Percentiles rank a stretch among this genome's conserved stretches.
These are phyloP conservation scores for Rhazya stricta DNA, from an alignment of 257 asterid species.

Conservation along the genomic window DNA sequence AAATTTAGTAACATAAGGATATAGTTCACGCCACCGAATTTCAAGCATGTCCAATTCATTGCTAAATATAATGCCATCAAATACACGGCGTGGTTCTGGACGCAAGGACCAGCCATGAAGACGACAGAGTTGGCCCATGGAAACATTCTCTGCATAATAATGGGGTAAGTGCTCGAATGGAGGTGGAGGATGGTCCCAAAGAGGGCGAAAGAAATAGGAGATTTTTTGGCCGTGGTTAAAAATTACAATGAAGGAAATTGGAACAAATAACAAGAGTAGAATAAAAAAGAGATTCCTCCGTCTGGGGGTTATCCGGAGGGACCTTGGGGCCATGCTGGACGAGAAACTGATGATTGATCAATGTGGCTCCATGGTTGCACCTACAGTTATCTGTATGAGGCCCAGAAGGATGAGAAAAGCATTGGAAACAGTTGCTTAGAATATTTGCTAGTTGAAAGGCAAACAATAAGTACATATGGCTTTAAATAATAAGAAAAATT, in stretches of 20 bases:
- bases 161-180: conserved; percentile 65
- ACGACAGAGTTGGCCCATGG: conserved; percentile 66
- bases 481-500: background rate
- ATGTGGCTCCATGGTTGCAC: conserved; percentile 26
- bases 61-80: conserved; percentile 79
- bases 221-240: conserved; percentile 44
- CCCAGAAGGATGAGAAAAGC: background rate
- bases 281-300: conserved; percentile 35
- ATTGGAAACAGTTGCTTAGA: background rate
- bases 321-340: conserved; percentile 52
- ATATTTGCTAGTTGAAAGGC: background rate
- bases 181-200: conserved; percentile 86
- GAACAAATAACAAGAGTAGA: conserved; percentile 40
- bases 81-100: conserved; percentile 71
- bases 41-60: conserved; percentile 86
- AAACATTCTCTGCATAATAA: conserved; percentile 83
- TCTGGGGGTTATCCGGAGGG: conserved; percentile 37
- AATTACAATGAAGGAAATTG: conserved; percentile 36
- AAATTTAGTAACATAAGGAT: conserved; percentile 62
- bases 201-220: conserved; percentile 84
- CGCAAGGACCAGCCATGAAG: conserved; percentile 86
- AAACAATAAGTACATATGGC: background rate
- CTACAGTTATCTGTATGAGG: conserved; percentile 34
- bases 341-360: conserved; percentile 22
- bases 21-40: conserved; percentile 78